These are phyloP conservation scores for Lecanosticta acicola DNA, from an alignment of 2,329 filamentous ascomycete species.

Conservation along the genomic window DNA sequence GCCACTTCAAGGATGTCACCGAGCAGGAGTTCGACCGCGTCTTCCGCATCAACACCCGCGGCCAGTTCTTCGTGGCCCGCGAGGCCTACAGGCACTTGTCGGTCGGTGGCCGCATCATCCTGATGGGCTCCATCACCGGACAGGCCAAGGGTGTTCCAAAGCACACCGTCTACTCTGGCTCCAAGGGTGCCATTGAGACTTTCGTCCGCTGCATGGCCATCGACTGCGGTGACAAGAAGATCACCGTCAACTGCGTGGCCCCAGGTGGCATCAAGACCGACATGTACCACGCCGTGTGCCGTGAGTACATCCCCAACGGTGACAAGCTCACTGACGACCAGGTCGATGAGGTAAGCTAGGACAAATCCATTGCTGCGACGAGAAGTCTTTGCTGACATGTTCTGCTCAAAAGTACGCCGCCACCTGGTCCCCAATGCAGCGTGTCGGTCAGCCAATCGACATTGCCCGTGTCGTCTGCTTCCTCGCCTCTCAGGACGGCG, in stretches of 20 bases:
- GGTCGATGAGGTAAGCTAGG: conserved; percentile 48
- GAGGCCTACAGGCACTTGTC: conserved; percentile 51
- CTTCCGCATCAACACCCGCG: conserved; percentile 57
- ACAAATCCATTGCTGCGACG: background rate
- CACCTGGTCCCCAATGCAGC: conserved; percentile 59
- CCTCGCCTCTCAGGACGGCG: conserved; percentile 53
- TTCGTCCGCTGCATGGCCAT: conserved; percentile 52
- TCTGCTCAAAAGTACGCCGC: conserved; percentile 53
- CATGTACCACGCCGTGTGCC: conserved; percentile 59
- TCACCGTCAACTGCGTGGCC: conserved; percentile 57
- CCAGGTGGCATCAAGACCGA: conserved; percentile 53
- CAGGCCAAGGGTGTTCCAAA: conserved; percentile 53
- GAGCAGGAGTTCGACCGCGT: conserved; percentile 55
- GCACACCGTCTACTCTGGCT: conserved; percentile 50
- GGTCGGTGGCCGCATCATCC: conserved; percentile 48
- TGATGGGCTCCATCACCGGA: conserved; percentile 53
- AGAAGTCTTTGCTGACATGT: conserved; percentile 16
- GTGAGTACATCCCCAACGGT: conserved; percentile 57
- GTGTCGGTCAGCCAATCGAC: conserved; percentile 62
- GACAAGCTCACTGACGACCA: conserved; percentile 52
- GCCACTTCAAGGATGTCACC: conserved; percentile 49
- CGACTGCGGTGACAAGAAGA: conserved; percentile 50
- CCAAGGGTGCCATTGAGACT: conserved; percentile 51
- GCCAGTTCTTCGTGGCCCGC: conserved; percentile 58
- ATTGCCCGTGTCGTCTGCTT: conserved; percentile 61